Evolutionary conservation across 129 eudicot genomes (phyloP).

Genomic region (Ambrosia trifida): DNA sequence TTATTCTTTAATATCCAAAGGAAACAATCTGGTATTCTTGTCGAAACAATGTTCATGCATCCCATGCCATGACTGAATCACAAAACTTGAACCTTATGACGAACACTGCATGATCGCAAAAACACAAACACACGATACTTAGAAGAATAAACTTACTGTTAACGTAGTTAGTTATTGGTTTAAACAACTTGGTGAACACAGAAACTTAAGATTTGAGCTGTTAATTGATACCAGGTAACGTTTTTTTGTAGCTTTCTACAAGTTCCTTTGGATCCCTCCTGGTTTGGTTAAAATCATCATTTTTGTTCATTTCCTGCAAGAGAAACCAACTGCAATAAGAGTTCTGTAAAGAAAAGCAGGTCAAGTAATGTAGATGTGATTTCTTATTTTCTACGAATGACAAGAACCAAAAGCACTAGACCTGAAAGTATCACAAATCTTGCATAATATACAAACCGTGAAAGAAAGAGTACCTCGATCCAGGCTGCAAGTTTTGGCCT

Average conservation of each 20-base stretch:
- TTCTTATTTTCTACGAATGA: neutral
- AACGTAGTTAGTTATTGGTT: conserved; percentile 7
- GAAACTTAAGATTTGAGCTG: conserved; percentile 2
- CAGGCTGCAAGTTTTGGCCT: conserved; percentile 76
- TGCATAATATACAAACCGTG: neutral
- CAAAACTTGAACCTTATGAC: conserved; percentile 1
- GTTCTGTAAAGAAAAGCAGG: neutral
- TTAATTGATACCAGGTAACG: conserved; percentile 53
- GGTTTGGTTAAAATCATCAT: conserved; percentile 60
- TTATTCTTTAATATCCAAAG: neutral
- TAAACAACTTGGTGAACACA: neutral
- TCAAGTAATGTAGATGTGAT: neutral
- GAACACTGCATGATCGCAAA: conserved; percentile 30
- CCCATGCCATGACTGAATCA: neutral
- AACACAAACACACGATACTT: neutral
- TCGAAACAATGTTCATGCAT: neutral
- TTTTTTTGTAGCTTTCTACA: conserved; percentile 67
- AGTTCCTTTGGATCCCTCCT: conserved; percentile 68
- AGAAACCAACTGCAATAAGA: neutral
- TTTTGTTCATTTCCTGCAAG: conserved; percentile 72
- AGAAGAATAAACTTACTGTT: neutral
- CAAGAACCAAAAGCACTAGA: neutral
- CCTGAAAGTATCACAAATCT: conserved; percentile 1
- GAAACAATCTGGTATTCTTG: neutral
- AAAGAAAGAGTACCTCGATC: conserved; percentile 61